Base-by-base conservation (phyloP, 805 yeast species). In the Cyberlindnera maritima region DNA sequence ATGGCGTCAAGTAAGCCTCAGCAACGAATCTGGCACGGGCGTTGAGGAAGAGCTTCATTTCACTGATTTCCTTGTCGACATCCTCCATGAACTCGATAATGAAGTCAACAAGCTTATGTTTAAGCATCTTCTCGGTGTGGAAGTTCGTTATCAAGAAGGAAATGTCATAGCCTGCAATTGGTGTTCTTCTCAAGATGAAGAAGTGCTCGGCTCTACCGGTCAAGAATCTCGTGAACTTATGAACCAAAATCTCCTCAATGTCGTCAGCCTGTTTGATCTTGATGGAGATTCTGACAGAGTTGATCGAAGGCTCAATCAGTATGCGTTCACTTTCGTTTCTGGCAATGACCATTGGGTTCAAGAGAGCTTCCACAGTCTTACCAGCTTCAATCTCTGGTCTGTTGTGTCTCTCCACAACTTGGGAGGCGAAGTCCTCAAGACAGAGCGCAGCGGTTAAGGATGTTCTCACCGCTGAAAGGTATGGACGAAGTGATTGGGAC, bases 21-120 rank as follows among this genome's bases (percentile, higher is more conserved):
- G 99, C 99, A 41, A 90, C 95, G 52, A 89, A 92, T 74, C 99
- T 85, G 13, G 99, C 99, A 64, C 99, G 81, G 13, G 99, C 97
- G 63, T 94, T 94, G 65, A 94, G 79, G 67, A 92, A 94, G 66
- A 94, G 77, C 70, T 94, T 94, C 96, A 94, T 94, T 66, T 94
- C 99, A 68, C 97, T 88, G 62, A 94, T 94, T 68, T 94, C 99
- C 72, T 90, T 92, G 68, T 94, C 99, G 17, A 94, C 99, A 62
- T 91, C 99, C 68, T 94, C 98, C 98, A 94, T 91, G 67, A 94
- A 94, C 71, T 94, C 98, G 57, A 94, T 89, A 57, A 94, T 91
- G 67, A 94, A 94, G 67, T 94, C 99, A 37, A 94, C 96, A 59
- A 94, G 77, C 69, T 94, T 94, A 60, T 85, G 91, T 71, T 94